Evolutionary conservation across 2,329 filamentous ascomycete species (phyloP).

Genomic region (Trichoderma arundinaceum): DNA sequence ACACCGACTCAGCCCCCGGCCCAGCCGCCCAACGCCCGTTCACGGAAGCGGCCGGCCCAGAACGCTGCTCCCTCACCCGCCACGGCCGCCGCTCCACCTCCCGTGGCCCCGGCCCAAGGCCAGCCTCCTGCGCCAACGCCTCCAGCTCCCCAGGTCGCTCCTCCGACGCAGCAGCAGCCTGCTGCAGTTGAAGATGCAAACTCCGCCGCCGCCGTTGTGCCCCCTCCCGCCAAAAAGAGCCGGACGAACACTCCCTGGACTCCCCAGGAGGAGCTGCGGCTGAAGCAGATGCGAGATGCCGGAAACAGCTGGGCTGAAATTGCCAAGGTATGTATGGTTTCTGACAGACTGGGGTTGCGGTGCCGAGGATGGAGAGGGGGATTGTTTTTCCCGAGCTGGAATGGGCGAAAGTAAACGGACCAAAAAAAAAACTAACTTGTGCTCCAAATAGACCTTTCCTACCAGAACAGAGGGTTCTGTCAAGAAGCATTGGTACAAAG

Average conservation of each 20-base stretch:
- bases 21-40: conserved; percentile 43
- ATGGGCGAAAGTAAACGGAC: too few species aligned
- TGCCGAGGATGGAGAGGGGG: background rate
- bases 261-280: conserved; percentile 84
- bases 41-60: conserved; percentile 52
- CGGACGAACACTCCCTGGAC: conserved; percentile 99
- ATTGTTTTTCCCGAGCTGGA: too few species aligned
- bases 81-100: conserved; percentile 42
- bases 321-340: conserved; percentile 81
- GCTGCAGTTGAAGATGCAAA: conserved; percentile 42
- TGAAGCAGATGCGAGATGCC: conserved; percentile 93
- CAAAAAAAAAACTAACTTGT: background rate
- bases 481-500: conserved; percentile 99
- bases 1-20: conserved; percentile 49
- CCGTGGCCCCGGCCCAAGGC: conserved; percentile 43
- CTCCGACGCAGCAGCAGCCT: conserved; percentile 40
- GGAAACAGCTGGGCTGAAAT: conserved; percentile 98
- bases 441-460: conserved; percentile 74
- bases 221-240: conserved; percentile 81
- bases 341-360: background rate
- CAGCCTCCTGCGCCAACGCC: conserved; percentile 42
- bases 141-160: conserved; percentile 41
- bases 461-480: conserved; percentile 94
- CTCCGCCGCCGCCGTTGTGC: conserved; percentile 42
- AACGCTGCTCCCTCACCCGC: conserved; percentile 48